A percentile compares a stretch with the other conserved stretches of the same genome.
Evolutionary conservation across 345 rosid genomes (phyloP).

Genomic region (Linum lewisii): DNA sequence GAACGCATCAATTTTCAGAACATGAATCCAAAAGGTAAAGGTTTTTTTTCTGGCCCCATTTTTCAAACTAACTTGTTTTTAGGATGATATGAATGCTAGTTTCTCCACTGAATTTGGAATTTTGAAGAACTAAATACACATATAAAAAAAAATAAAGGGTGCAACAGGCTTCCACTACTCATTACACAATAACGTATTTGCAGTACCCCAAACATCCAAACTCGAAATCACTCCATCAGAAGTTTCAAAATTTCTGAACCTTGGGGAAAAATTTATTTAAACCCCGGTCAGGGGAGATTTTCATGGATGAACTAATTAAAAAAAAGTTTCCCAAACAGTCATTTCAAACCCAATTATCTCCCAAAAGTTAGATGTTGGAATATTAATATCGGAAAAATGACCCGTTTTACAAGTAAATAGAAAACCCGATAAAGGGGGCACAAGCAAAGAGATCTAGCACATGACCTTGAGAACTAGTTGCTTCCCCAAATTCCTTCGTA

Average conservation of each 20-base stretch:
- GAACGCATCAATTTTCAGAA: no score
- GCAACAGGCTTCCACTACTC: background rate
- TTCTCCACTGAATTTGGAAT: background rate
- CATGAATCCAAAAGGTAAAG: no score
- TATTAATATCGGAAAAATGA: background rate
- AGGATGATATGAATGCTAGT: background rate
- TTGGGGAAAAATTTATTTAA: background rate
- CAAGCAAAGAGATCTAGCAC: conserved; percentile 93
- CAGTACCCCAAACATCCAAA: background rate
- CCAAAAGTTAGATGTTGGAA: background rate
- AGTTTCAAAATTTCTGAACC: background rate
- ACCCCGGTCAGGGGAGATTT: background rate
- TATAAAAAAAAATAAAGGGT: background rate
- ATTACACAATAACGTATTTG: background rate
- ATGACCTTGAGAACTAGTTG: conserved; percentile 97
- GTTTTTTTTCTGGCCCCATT: no score
- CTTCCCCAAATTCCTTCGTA: conserved; percentile 67
- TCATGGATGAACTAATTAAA: background rate
- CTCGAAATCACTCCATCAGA: background rate
- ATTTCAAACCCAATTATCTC: background rate
- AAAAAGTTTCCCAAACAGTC: background rate
- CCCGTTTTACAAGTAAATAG: background rate
- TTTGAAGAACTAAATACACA: background rate
- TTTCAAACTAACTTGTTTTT: no score
- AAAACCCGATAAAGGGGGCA: conserved; percentile 92